Conservation (phyloP, 1,139 yeast genomes). For the Candida pseudocylindracea region DNA sequence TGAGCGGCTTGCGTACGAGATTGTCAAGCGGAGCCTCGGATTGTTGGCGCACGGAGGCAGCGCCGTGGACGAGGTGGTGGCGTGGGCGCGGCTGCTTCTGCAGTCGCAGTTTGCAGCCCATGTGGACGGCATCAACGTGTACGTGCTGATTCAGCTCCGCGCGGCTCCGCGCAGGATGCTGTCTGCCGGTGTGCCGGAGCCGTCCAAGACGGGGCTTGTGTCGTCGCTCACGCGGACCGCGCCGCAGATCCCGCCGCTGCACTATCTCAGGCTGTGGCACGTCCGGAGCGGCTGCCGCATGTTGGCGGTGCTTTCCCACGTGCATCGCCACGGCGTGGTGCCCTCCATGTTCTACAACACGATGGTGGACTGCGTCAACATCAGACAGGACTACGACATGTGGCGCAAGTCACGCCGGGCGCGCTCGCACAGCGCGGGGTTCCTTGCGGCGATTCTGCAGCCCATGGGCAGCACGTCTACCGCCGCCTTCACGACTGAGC, state of each 20-base stretch:
- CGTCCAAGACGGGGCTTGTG: conserved; percentile 5
- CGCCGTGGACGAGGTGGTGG: conserved; percentile 21
- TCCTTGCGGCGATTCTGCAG: conserved; percentile 11
- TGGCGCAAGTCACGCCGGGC: conserved; percentile 29
- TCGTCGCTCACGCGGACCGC: neutral
- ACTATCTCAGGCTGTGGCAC: conserved; percentile 72
- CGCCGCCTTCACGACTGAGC: conserved; percentile 8
- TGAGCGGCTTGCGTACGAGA: conserved; percentile 32
- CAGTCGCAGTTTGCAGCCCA: conserved; percentile 17
- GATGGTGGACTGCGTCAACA: conserved; percentile 58
- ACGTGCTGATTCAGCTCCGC: conserved; percentile 22
- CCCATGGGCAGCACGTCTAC: conserved; percentile 21
- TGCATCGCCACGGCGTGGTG: conserved; percentile 9
- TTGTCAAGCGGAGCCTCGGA: conserved; percentile 46
- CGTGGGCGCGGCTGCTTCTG: conserved; percentile 32
- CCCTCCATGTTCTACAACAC: conserved; percentile 54
- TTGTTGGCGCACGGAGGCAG: conserved; percentile 27
- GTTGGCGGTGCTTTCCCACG: conserved; percentile 24
- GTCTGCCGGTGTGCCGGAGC: conserved; percentile 3
- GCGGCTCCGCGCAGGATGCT: conserved; percentile 4
- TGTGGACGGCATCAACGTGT: conserved; percentile 35
- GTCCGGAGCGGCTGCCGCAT: conserved; percentile 41
- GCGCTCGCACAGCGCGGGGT: neutral
- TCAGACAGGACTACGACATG: conserved; percentile 56
- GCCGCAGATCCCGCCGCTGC: conserved; percentile 21